These are phyloP conservation scores for Exophiala spinifera DNA, from an alignment of 2,329 filamentous ascomycete genomes.

Conservation along the genomic window DNA sequence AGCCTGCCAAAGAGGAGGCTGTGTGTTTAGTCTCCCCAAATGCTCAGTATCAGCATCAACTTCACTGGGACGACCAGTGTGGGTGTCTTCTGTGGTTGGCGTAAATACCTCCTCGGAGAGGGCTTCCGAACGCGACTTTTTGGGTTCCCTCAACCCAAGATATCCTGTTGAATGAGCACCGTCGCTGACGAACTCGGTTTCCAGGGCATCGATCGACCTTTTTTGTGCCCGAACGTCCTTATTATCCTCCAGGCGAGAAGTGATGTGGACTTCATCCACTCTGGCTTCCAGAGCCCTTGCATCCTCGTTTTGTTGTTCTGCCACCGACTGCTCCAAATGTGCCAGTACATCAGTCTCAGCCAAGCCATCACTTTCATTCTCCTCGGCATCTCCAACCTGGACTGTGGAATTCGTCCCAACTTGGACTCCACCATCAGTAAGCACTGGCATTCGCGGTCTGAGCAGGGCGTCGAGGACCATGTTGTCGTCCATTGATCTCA, in stretches of 20 bases:
- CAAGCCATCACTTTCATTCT: constrained; percentile 32
- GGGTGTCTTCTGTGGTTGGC: neutral
- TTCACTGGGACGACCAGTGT: neutral
- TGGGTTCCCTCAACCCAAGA: neutral
- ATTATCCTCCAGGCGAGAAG: neutral
- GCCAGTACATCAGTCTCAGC: constrained; percentile 36
- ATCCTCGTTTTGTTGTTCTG: neutral
- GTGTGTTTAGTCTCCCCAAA: no score
- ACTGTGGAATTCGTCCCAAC: neutral
- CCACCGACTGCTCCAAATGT: constrained; percentile 37
- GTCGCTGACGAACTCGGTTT: neutral
- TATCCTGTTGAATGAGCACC: neutral
- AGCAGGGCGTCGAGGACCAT: constrained; percentile 64
- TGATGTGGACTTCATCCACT: neutral
- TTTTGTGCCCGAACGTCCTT: constrained; percentile 1
- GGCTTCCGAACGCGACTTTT: constrained; percentile 6
- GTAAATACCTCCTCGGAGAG: neutral
- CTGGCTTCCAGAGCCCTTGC: neutral
- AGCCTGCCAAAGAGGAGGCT: neutral
- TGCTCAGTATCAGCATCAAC: no score
- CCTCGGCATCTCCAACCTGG: neutral
- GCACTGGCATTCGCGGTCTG: constrained; percentile 51
- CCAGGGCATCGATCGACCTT: neutral
- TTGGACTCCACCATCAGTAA: constrained; percentile 25
- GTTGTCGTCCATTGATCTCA: constrained; percentile 57